Evolutionary conservation across 2,329 filamentous ascomycete species (phyloP), one percentile per base, ranked within the genome.

Genomic region (Botrytis deweyae): DNA sequence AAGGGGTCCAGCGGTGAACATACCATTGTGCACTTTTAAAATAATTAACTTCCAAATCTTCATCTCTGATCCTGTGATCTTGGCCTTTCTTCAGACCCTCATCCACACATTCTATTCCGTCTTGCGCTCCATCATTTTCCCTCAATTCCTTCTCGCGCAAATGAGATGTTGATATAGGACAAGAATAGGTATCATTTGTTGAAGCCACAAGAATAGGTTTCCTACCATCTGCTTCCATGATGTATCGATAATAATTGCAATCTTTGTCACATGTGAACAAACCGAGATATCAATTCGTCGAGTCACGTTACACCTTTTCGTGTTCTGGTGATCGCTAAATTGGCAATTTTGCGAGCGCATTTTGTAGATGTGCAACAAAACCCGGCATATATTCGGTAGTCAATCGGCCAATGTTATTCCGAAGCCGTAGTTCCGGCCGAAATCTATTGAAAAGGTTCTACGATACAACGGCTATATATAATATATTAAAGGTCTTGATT

Each of bases 1-100:
- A 69, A 42, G 3, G 10, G 16, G 12, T 29, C 9, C 14, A 49
- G 14, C 3, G n/a, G 6, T 33, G 7, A 14, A 42, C 72, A 67
- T 78, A 79, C 81, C 81, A 82, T 80, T 81, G 78, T n/a, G 77
- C 77, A 59, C 78, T 80, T 74, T 81, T 82, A 72, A 82, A 82
- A 74, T 81, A 80, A 77, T 82, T 81, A 20, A 63, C 72, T 64
- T 81, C 80, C 42, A 42, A 12, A 46, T 77, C 75, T 20, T 77
- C 74, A 14, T 77, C 76, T 29, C 38, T 55, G 10, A 38, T 33
- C 20, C 65, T 33, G 16, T 20, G 62, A 36, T 18, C 14, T 16
- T n/a, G 29, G 61, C 42, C 64, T 38, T 33, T 70, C 44, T 38
- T 52, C 33, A 38, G 2, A 14, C 22, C 52, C 62, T n/a, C 25